Percentiles rank a stretch among this genome's conserved stretches.
Conservation (phyloP, 2,329 filamentous ascomycete species). For the Penicillium aurantiogriseum region DNA sequence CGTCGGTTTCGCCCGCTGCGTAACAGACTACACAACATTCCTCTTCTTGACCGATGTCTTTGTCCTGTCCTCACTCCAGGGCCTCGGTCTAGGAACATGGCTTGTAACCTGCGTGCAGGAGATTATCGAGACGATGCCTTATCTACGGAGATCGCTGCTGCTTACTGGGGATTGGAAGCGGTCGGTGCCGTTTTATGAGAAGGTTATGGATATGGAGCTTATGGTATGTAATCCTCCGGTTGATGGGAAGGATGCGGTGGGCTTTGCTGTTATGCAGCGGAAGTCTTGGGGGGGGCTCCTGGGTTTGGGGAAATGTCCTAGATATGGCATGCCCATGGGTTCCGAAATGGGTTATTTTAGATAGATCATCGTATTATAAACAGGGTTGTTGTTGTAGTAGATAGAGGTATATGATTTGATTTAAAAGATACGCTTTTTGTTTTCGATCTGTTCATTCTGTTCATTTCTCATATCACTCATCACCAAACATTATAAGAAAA, state of each 20-base stretch:
- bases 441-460: slow-evolving; percentile 1
- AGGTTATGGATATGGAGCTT: slow-evolving; percentile 2
- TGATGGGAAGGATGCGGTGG: background rate
- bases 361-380: background rate
- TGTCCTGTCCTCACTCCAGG: slow-evolving; percentile 7
- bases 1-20: slow-evolving; percentile 12
- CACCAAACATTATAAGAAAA: slow-evolving; percentile 2
- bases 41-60: slow-evolving; percentile 15
- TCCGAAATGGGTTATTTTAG: too few species aligned
- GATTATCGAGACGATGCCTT: slow-evolving; percentile 12
- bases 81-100: slow-evolving; percentile 11
- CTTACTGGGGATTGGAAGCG: slow-evolving; percentile 11
- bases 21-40: slow-evolving; percentile 14
- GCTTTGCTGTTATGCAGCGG: slow-evolving; percentile 8
- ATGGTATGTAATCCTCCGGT: background rate
- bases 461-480: slow-evolving; percentile 7
- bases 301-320: background rate
- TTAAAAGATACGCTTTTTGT: background rate
- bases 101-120: slow-evolving; percentile 17
- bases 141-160: slow-evolving; percentile 11
- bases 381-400: background rate
- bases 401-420: background rate
- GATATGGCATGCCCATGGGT: too few species aligned
- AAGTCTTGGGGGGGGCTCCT: slow-evolving; percentile 1
- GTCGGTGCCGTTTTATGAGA: slow-evolving; percentile 10